phyloP scores from a whole-genome alignment of 176 grass and related monocot species.

The Zizania latifolia region DNA sequence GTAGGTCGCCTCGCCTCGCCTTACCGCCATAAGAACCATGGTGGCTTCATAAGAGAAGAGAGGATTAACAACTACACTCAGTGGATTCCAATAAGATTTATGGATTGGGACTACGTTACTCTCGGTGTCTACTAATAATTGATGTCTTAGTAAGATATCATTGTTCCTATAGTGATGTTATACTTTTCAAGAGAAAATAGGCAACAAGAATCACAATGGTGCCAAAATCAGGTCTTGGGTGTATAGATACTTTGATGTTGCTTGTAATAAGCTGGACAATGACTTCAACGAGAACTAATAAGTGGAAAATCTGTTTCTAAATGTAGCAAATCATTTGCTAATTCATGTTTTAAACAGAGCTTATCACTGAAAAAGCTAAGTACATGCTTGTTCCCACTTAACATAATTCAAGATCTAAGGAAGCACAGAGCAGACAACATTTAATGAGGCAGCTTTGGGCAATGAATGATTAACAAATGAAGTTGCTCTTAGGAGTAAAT shows the following conservation, averaged over 20 bases:
- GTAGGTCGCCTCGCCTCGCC: too few relatives aligned
- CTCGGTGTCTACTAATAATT: not conserved
- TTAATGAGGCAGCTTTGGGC: constrained; percentile 12
- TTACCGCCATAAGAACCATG: too few relatives aligned
- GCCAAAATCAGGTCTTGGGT: not conserved
- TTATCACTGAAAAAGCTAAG: not conserved
- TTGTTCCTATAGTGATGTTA: not conserved
- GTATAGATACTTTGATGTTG: not conserved
- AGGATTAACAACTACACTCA: too few relatives aligned
- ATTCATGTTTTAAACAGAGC: not conserved
- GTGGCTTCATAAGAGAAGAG: too few relatives aligned
- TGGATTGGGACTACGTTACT: not conserved
- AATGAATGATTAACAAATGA: not conserved
- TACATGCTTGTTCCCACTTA: not conserved
- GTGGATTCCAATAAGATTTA: too few relatives aligned
- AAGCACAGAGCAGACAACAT: not conserved
- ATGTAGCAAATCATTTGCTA: not conserved
- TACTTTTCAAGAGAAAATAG: not conserved
- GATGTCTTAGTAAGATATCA: not conserved
- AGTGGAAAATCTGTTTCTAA: not conserved
- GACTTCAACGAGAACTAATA: not conserved
- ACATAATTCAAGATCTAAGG: not conserved
- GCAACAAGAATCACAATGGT: not conserved
- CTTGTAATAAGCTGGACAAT: not conserved
- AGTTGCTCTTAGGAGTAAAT: not conserved